phyloP scores from a whole-genome alignment of 192 early-diverging fungal genomes.

The Umbelopsis isabellina region DNA sequence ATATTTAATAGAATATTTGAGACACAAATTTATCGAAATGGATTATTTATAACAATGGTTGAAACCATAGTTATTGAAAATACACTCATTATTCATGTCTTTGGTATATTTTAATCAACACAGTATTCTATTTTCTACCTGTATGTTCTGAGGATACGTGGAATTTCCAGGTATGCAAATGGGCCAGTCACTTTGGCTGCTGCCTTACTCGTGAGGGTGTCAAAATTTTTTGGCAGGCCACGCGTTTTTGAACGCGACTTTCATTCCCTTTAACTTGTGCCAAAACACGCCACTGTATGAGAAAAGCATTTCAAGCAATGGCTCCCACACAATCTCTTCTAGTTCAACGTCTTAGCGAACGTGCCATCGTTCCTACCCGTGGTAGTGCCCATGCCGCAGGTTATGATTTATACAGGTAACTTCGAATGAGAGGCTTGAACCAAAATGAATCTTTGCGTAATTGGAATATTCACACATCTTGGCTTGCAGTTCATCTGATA shows the following conservation, averaged over 20 bases:
- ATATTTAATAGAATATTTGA: too few species aligned
- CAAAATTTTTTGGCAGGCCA: background rate
- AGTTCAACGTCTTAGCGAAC: conserved; percentile 71
- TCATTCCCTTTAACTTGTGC: background rate
- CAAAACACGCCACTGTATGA: background rate
- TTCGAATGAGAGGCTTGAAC: background rate
- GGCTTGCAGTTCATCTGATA: conserved; percentile 51
- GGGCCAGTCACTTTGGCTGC: too few species aligned
- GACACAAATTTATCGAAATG: too few species aligned
- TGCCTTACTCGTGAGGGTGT: too few species aligned
- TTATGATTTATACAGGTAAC: conserved; percentile 87
- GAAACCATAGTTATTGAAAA: too few species aligned
- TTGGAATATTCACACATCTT: background rate
- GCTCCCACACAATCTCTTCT: conserved; percentile 43
- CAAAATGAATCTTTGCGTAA: too few species aligned
- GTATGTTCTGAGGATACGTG: too few species aligned
- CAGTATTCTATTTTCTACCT: too few species aligned
- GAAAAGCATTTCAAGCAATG: conserved; percentile 11
- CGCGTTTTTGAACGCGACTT: background rate
- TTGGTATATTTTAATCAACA: too few species aligned
- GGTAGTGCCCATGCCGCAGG: conserved; percentile 87
- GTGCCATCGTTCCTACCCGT: conserved; percentile 78
- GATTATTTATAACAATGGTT: too few species aligned
- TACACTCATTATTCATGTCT: too few species aligned
- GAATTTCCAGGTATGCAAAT: too few species aligned